These are phyloP conservation scores for Botrytis cinerea DNA, from an alignment of 2,329 filamentous ascomycete species.

Conservation along the genomic window DNA sequence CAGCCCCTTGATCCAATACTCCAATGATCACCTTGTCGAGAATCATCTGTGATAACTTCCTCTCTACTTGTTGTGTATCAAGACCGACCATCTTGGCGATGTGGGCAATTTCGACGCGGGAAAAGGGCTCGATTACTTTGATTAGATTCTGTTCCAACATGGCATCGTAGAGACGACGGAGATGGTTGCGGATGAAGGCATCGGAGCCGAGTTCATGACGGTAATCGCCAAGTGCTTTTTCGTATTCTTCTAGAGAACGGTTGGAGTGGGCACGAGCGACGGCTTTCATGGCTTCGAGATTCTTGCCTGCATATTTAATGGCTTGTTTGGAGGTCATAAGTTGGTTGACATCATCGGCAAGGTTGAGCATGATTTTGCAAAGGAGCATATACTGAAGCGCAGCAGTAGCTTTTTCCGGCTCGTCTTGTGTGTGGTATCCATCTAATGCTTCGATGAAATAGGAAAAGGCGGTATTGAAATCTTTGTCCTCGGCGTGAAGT, in stretches of 20 bases:
- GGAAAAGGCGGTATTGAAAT: conserved; percentile 98
- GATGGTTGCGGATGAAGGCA: conserved; percentile 94
- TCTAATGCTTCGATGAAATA: conserved; percentile 99
- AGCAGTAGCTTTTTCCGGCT: conserved; percentile 85
- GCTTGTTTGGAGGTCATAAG: conserved; percentile 96
- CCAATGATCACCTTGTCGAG: conserved; percentile 98
- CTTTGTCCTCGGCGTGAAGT: conserved; percentile 96
- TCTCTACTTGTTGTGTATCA: conserved; percentile 94
- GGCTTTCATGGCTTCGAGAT: conserved; percentile 98
- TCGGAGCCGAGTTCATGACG: conserved; percentile 92
- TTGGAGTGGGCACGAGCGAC: conserved; percentile 94
- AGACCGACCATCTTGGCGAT: conserved; percentile 97
- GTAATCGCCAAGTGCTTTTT: conserved; percentile 86
- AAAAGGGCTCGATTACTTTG: conserved; percentile 99
- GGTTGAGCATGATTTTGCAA: conserved; percentile 99
- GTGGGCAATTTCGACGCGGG: conserved; percentile 92
- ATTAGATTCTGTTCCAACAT: conserved; percentile 99
- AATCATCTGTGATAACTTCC: conserved; percentile 99
- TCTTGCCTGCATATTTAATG: conserved; percentile 91
- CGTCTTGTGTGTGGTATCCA: conserved; percentile 92
- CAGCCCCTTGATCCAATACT: conserved; percentile 94
- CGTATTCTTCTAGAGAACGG: conserved; percentile 95
- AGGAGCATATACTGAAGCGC: conserved; percentile 99
- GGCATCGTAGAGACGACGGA: conserved; percentile 92
- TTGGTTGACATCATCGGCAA: conserved; percentile 92